phyloP scores from a whole-genome alignment of 176 grass and related monocot species.

The Phragmites australis region DNA sequence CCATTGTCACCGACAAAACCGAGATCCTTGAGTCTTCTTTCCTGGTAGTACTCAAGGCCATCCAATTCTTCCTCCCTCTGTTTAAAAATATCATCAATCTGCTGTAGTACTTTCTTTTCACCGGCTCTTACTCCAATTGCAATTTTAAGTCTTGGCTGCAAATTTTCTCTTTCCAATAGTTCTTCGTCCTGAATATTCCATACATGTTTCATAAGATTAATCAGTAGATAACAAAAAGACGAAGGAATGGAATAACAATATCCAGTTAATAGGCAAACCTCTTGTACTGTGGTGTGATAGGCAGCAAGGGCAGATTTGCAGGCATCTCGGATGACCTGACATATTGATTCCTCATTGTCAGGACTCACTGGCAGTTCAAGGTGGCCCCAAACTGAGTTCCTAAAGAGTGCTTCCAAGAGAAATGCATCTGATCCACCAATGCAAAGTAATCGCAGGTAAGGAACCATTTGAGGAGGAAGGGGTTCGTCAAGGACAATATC shows the following conservation, averaged over 20 bases:
- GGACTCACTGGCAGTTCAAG: conserved; percentile 86
- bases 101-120: conserved; percentile 88
- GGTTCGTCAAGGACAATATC: conserved; percentile 62
- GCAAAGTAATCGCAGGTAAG: conserved; percentile 79
- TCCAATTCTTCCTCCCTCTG: conserved; percentile 81
- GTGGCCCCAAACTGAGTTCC: conserved; percentile 85
- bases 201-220: conserved; percentile 26
- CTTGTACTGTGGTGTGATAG: conserved; percentile 77
- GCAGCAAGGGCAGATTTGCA: conserved; percentile 78
- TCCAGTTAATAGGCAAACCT: conserved; percentile 47
- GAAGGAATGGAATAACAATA: conserved; percentile 17
- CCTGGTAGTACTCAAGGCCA: conserved; percentile 92
- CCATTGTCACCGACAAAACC: conserved; percentile 82
- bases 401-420: conserved; percentile 88
- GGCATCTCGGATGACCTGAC: conserved; percentile 70
- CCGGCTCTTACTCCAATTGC: conserved; percentile 65
- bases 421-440: conserved; percentile 94
- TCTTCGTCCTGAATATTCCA: conserved; percentile 72
- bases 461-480: conserved; percentile 74
- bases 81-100: conserved; percentile 78
- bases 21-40: conserved; percentile 88
- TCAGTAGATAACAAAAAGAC: conserved; percentile 35
- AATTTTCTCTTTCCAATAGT: conserved; percentile 49
- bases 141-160: conserved; percentile 59
- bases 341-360: conserved; percentile 91